Evolutionary conservation across 805 yeast genomes (phyloP), one percentile per base, ranked within the genome.

Genomic region (Clavispora carvajalis): DNA sequence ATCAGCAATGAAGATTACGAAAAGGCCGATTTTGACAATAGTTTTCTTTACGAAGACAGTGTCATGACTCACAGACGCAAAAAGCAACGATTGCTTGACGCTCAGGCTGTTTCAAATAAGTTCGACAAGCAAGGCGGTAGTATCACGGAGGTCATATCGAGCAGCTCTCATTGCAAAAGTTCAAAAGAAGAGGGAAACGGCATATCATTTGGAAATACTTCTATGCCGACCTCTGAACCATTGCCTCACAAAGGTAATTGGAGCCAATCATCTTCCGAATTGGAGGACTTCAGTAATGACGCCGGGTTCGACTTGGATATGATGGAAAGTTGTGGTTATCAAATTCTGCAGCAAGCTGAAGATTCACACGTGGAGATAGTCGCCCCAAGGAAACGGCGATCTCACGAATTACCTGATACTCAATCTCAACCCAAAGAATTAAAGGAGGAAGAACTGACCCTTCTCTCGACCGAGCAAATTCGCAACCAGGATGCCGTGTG

Each of bases 401-500:
- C 40, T 25, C 36, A 37, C 16, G 19, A 29, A 11, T 17, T 37
- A 4, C 22, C 39, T 17, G 26, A n/a, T 10, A 22, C 38, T 12
- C 38, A 36, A 22, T 23, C 30, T 23, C 30, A 34, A 12, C n/a
- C 24, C 3, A 17, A 24, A 16, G 37, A 34, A 24, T 33, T 53
- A 5, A 21, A 48, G n/a, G 37, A 39, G 10, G 57, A 53, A 26
- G 12, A 9, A 1, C 47, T 38, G 46, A 40, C 39, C 3, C 26
- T 33, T 1, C 34, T 51, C 8, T n/a, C 31, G 7, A 22, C 28
- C 25, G 40, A 39, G 1, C 41, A 48, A 17, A 49, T 63, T 18
- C 15, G 22, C 7, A 43, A 49, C 25, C 39, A 39, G 0, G 45
- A 47, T 6, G 68, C 76, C 34, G 80, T 79, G 2, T 80, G 82